Conservation (phyloP, 345 rosid species). For the Arabis hirsuta region DNA sequence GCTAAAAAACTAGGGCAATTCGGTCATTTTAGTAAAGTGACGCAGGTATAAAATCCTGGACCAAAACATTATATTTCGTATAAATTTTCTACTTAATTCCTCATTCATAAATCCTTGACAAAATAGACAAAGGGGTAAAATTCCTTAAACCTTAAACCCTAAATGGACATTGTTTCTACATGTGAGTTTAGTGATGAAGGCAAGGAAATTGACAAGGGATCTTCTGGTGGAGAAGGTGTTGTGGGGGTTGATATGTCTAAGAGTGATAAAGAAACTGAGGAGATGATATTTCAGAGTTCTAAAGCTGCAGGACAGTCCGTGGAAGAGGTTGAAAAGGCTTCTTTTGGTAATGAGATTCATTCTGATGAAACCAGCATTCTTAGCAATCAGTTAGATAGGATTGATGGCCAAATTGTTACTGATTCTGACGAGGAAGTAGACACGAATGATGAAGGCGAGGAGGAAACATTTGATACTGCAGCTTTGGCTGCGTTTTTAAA, state of each 20-base stretch:
- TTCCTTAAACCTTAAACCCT: neutral
- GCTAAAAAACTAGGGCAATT: neutral
- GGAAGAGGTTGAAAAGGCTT: conserved; percentile 72
- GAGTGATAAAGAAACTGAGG: conserved; percentile 67
- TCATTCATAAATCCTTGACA: too few species aligned
- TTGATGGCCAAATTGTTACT: conserved; percentile 79
- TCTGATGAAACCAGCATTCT: conserved; percentile 59
- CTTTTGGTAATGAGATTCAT: conserved; percentile 58
- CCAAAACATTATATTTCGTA: too few species aligned
- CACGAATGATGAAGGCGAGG: conserved; percentile 88
- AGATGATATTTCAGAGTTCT: conserved; percentile 67
- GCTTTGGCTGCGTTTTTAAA: conserved; percentile 89
- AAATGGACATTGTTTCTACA: conserved; percentile 34
- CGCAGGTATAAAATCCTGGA: too few species aligned
- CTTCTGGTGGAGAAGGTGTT: conserved; percentile 44
- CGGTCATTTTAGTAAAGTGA: neutral
- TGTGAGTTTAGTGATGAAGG: conserved; percentile 43
- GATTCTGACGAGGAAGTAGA: conserved; percentile 91
- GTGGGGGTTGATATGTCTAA: conserved; percentile 48
- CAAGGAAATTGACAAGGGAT: conserved; percentile 48
- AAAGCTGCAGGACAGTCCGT: conserved; percentile 82
- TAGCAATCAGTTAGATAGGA: conserved; percentile 57
- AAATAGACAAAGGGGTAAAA: neutral
- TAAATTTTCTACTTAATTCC: too few species aligned
- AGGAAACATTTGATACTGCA: conserved; percentile 76